A percentile compares a stretch with the other conserved stretches of the same genome.
These are phyloP conservation scores for Pythium rhizo-oryzae DNA, from an alignment of 352 stramenopile genomes.

Conservation along the genomic window DNA sequence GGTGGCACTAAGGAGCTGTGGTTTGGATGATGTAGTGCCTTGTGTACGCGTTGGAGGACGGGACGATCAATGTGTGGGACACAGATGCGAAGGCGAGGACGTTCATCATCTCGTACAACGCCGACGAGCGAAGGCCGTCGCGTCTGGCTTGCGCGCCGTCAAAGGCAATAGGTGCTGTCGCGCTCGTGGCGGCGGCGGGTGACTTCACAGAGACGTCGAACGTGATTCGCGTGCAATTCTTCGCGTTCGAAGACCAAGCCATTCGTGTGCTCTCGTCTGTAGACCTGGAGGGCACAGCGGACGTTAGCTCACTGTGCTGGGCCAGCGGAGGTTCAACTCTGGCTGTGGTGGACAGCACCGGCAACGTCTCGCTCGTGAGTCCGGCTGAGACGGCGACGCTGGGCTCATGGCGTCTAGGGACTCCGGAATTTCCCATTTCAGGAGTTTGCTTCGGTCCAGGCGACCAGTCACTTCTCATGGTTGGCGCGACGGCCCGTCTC, in stretches of 20 bases:
- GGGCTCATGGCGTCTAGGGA: not conserved
- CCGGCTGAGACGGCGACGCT: not conserved
- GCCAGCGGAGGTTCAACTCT: conserved; percentile 15
- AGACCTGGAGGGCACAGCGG: not conserved
- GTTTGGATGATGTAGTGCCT: conserved; percentile 13
- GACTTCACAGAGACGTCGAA: not conserved
- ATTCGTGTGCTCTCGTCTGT: conserved; percentile 22
- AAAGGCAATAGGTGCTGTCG: conserved; percentile 17
- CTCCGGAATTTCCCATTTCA: not conserved
- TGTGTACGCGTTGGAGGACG: conserved; percentile 26
- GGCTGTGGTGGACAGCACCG: not conserved
- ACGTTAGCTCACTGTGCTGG: conserved; percentile 9
- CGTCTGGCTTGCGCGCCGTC: conserved; percentile 18
- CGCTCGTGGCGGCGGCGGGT: not conserved
- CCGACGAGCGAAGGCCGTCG: conserved; percentile 12
- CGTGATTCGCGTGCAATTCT: conserved; percentile 22
- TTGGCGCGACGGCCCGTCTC: not conserved
- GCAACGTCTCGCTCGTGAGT: conserved; percentile 11
- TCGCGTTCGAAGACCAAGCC: conserved; percentile 22
- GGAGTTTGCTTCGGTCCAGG: conserved; percentile 7
- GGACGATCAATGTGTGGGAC: conserved; percentile 29
- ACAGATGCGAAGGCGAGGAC: conserved; percentile 2
- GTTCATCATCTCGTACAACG: conserved; percentile 26
- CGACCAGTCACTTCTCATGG: not conserved
- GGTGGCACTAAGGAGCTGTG: not conserved